Percentiles rank a stretch among this genome's conserved stretches.
These are phyloP conservation scores for Phytophthora sp. DNA, from an alignment of 352 stramenopile genomes.

Conservation along the genomic window DNA sequence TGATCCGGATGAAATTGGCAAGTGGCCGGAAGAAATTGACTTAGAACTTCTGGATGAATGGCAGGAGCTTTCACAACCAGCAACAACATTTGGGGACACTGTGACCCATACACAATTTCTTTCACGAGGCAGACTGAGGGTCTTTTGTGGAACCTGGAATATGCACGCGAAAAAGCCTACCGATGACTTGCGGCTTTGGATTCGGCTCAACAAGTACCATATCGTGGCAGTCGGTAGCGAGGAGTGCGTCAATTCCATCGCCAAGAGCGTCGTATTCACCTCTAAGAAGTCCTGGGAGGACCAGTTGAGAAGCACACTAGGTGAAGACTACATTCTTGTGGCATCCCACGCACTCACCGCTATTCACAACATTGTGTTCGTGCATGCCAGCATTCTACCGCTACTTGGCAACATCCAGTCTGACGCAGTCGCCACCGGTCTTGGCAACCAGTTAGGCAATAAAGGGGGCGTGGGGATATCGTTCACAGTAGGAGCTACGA, in stretches of 20 bases:
- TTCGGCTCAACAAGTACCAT: slow-evolving; percentile 84
- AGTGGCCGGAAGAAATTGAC: slow-evolving; percentile 66
- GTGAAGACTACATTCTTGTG: slow-evolving; percentile 89
- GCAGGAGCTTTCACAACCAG: slow-evolving; percentile 52
- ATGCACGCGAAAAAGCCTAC: slow-evolving; percentile 77
- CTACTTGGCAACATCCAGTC: slow-evolving; percentile 89
- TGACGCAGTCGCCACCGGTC: slow-evolving; percentile 91
- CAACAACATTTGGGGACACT: slow-evolving; percentile 21
- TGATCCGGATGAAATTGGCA: slow-evolving; percentile 23
- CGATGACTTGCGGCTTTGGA: slow-evolving; percentile 70
- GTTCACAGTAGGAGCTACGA: slow-evolving; percentile 76
- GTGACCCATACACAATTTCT: slow-evolving; percentile 52
- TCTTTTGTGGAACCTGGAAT: slow-evolving; percentile 89
- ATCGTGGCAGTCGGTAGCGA: slow-evolving; percentile 91
- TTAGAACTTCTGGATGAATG: slow-evolving; percentile 54
- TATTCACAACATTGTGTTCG: slow-evolving; percentile 95
- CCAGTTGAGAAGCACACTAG: slow-evolving; percentile 61
- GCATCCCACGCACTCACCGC: slow-evolving; percentile 91
- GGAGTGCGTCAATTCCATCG: slow-evolving; percentile 94
- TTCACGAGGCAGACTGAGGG: slow-evolving; percentile 48
- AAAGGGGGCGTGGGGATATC: slow-evolving; percentile 95
- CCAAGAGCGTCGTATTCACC: slow-evolving; percentile 93
- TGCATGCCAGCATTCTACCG: slow-evolving; percentile 84
- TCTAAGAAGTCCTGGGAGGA: slow-evolving; percentile 87
- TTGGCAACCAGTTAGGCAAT: slow-evolving; percentile 96